Evolutionary conservation across 441 rosid species (phyloP).

Genomic region (Syzygium syzygioides): DNA sequence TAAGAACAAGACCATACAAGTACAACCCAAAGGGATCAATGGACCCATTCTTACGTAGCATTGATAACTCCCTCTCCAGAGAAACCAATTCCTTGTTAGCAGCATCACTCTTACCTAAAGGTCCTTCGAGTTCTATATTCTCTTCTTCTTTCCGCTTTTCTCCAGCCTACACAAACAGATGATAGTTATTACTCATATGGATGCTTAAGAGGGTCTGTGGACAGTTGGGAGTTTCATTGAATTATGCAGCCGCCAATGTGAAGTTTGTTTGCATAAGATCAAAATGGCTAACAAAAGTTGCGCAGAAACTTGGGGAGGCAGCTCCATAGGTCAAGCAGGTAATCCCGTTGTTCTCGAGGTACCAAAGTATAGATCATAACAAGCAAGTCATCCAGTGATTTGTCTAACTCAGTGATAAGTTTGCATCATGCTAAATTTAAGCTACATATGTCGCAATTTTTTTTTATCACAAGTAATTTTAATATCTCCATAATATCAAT

Average conservation of each 20-base stretch:
- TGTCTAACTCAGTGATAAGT: not conserved
- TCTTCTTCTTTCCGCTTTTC: constrained; percentile 97
- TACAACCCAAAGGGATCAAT: constrained; percentile 87
- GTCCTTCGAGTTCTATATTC: constrained; percentile 83
- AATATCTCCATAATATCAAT: not conserved
- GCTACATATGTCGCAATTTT: not conserved
- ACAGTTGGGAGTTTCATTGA: not conserved
- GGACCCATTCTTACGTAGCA: constrained; percentile 57
- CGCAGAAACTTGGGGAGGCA: not conserved
- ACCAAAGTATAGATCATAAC: not conserved
- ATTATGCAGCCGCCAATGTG: not conserved
- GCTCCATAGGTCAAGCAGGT: not conserved
- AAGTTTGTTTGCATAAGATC: not conserved
- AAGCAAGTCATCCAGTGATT: not conserved
- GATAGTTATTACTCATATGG: not conserved
- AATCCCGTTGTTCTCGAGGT: not conserved
- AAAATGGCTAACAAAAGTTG: not conserved
- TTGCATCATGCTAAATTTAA: not conserved
- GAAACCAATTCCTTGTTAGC: constrained; percentile 68
- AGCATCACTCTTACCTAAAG: constrained; percentile 72
- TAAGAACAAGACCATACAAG: constrained; percentile 83
- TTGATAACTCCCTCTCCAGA: constrained; percentile 77
- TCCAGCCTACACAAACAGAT: constrained; percentile 55
- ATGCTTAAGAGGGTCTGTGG: not conserved
- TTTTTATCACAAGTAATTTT: not conserved